Conservation (phyloP, 176 grass and related monocot species). For the Puya raimondii region DNA sequence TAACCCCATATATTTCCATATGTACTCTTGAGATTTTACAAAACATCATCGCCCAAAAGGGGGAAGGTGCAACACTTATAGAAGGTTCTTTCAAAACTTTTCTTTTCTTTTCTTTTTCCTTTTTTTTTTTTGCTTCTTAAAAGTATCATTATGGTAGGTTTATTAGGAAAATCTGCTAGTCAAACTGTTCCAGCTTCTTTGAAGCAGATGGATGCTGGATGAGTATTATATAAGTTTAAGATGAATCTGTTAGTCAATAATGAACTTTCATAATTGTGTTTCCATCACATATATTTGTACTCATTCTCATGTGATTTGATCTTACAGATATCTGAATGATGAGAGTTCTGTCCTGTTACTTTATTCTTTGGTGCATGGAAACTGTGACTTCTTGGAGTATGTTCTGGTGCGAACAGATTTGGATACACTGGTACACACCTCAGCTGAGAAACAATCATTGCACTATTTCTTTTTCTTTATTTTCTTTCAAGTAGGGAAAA, state of each 20-base stretch:
- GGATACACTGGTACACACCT: conserved; percentile 79
- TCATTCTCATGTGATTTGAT: background rate
- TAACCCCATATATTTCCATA: no score
- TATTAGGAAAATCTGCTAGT: background rate
- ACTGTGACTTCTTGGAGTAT: conserved; percentile 92
- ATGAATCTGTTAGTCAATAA: background rate
- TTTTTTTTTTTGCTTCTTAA: background rate
- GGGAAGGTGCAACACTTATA: no score
- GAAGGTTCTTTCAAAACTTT: no score
- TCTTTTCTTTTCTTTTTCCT: no score
- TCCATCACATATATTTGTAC: background rate
- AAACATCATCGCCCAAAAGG: no score
- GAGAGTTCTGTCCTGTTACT: conserved; percentile 81
- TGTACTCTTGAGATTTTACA: no score
- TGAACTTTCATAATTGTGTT: background rate
- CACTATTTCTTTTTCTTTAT: background rate
- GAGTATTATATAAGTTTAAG: no score
- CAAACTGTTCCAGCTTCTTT: background rate
- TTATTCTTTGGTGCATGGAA: conserved; percentile 94
- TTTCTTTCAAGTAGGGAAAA: background rate
- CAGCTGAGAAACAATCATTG: conserved; percentile 4
- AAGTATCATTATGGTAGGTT: background rate
- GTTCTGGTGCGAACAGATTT: conserved; percentile 97
- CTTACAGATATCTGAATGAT: conserved; percentile 21
- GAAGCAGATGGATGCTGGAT: no score